Base-by-base conservation (phyloP, 2,329 filamentous ascomycete species). In the Aaosphaeria arxii region DNA sequence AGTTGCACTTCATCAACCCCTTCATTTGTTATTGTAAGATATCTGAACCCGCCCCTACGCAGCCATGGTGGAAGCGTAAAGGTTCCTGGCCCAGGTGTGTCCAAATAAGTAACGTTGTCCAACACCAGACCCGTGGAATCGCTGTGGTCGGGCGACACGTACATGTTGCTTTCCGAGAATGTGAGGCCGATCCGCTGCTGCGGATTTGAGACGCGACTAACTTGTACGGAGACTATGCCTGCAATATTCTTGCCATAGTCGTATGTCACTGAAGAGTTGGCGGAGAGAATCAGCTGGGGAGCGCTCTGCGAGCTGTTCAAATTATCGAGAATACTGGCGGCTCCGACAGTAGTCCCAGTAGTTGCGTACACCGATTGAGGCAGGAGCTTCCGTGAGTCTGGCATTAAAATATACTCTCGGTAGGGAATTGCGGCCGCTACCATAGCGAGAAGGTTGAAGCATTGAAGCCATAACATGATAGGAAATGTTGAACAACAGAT, bases 71-170 rank as follows among this genome's bases (percentile, higher is more conserved):
- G 70, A 1, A 73, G 73, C 0, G 71, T 70, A 46, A 78, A 77
- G 2, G 49, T 55, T 0, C 75, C 74, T 4, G 67, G 51, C 1
- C 62, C 64, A 5, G 69, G 66, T 2, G 70, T 55, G 6, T 69
- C n/a, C n/a, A n/a, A n/a, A n/a, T n/a, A n/a, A n/a, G n/a, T n/a
- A n/a, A 42, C 81, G 78, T 7, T 76, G 69, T 0, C 73, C 75
- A 4, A 68, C 64, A 44, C 77, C 72, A 3, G 69, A n/a, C n/a
- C 69, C 1, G 74, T 79, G 1, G 73, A 74, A 58, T 80, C 78
- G 49, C 72, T 71, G 6, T 63, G 70, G 30, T 71, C 55, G 4
- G 68, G 70, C 35, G 71, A 77, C 41, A 82, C 75, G 76, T 76
- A 82, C 1, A 78, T 52, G 0, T 68, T 72, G 48, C 64, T 69